A percentile compares a stretch with the other conserved stretches of the same genome.
Conservation (phyloP, 805 yeast genomes). For the Starmerella apis region DNA sequence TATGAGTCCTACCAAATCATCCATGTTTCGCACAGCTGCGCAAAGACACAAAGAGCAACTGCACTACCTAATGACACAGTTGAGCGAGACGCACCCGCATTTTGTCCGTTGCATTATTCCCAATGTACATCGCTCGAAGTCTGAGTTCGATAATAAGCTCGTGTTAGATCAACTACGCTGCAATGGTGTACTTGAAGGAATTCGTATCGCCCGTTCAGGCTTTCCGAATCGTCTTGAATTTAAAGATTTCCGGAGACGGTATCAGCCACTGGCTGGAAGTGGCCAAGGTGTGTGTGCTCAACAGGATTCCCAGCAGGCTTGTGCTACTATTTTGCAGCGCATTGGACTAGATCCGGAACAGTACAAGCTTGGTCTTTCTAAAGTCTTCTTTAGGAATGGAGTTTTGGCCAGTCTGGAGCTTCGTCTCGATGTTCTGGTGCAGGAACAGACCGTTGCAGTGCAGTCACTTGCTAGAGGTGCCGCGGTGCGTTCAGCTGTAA, state of each 20-base stretch:
- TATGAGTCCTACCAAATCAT: slow-evolving; percentile 18
- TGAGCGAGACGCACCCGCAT: slow-evolving; percentile 81
- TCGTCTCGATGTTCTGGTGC: slow-evolving; percentile 55
- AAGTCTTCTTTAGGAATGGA: slow-evolving; percentile 66
- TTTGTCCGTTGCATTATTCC: slow-evolving; percentile 95
- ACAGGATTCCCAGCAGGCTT: slow-evolving; percentile 50
- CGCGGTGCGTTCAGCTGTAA: slow-evolving; percentile 42
- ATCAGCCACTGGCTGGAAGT: slow-evolving; percentile 53
- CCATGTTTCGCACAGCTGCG: slow-evolving; percentile 65
- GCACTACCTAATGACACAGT: slow-evolving; percentile 54
- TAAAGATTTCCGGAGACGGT: slow-evolving; percentile 65
- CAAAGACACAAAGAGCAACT: slow-evolving; percentile 83
- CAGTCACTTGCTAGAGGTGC: slow-evolving; percentile 60
- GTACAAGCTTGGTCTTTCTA: slow-evolving; percentile 60
- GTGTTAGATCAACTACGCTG: slow-evolving; percentile 86
- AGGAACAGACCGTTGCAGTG: slow-evolving; percentile 45
- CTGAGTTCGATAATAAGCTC: slow-evolving; percentile 57
- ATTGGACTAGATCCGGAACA: slow-evolving; percentile 49
- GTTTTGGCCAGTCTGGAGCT: slow-evolving; percentile 70
- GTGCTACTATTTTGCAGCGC: slow-evolving; percentile 56
- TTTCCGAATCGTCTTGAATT: slow-evolving; percentile 87
- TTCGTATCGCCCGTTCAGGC: slow-evolving; percentile 92
- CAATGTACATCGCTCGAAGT: slow-evolving; percentile 61
- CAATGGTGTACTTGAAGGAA: slow-evolving; percentile 97
- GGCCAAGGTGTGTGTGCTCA: slow-evolving; percentile 25